phyloP scores from a whole-genome alignment of 2,329 filamentous ascomycete species.

The Eutypa lata region DNA sequence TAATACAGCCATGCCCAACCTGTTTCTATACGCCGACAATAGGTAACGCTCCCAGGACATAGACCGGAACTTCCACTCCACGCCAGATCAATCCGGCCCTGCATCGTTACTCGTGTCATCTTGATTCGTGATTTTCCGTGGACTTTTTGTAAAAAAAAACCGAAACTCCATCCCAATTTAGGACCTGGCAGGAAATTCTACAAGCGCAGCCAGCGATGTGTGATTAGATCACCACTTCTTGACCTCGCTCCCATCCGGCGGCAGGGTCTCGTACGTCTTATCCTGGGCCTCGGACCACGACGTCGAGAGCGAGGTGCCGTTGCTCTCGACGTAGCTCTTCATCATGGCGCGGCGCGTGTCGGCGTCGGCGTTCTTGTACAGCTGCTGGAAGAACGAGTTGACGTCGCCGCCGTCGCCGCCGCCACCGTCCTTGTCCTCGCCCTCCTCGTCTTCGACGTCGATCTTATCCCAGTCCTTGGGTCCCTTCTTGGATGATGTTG shows the following conservation, averaged over 20 bases:
- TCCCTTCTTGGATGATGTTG: constrained; percentile 79
- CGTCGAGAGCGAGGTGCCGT: constrained; percentile 87
- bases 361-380: constrained; percentile 73
- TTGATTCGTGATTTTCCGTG: too few species aligned
- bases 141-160: too few species aligned
- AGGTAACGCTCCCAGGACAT: too few species aligned
- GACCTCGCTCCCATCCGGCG: constrained; percentile 74
- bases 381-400: constrained; percentile 83
- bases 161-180: too few species aligned
- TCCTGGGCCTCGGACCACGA: constrained; percentile 82
- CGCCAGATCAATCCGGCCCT: too few species aligned
- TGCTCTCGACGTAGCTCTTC: constrained; percentile 94
- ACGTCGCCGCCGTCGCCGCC: constrained; percentile 61
- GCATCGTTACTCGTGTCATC: too few species aligned
- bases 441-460: constrained; percentile 41
- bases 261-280: constrained; percentile 66
- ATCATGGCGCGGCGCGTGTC: constrained; percentile 93
- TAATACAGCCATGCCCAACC: too few species aligned
- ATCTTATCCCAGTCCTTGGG: constrained; percentile 92
- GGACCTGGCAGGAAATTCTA: too few species aligned
- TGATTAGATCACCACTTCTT: constrained; percentile 61
- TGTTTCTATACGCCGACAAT: too few species aligned
- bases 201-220: too few species aligned
- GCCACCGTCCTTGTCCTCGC: constrained; percentile 56
- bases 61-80: too few species aligned